Conservation (phyloP, 2,329 filamentous ascomycete genomes). For the Dendryphion nanum region DNA sequence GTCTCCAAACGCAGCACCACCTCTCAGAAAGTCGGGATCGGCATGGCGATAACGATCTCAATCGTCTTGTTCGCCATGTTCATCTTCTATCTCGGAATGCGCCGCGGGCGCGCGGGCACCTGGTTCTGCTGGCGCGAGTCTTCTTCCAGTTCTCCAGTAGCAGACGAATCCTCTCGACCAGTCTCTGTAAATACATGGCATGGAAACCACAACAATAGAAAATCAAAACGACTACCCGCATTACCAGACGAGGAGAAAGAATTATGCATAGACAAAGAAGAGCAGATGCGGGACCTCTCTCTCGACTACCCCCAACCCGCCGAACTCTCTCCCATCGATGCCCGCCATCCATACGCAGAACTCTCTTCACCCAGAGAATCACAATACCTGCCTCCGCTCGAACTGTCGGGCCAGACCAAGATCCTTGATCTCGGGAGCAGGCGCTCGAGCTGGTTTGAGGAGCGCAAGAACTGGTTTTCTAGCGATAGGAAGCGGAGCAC, state of each 20-base stretch:
- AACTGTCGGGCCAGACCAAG: not conserved
- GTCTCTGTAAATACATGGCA: too few species aligned
- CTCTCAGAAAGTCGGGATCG: conserved; percentile 7
- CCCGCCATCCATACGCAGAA: not conserved
- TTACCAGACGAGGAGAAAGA: too few species aligned
- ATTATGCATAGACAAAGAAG: too few species aligned
- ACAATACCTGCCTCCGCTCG: not conserved
- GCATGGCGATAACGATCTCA: conserved; percentile 10
- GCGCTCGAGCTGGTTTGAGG: not conserved
- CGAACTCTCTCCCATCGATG: not conserved
- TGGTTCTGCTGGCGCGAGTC: conserved; percentile 6
- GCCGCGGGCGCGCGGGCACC: conserved; percentile 6
- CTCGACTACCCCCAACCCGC: not conserved
- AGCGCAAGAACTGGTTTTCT: too few species aligned
- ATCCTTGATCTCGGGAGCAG: not conserved
- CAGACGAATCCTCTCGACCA: not conserved
- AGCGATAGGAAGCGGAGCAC: too few species aligned
- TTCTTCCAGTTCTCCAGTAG: not conserved
- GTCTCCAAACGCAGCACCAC: conserved; percentile 1
- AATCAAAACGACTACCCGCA: not conserved
- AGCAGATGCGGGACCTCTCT: too few species aligned
- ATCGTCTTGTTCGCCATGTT: conserved; percentile 7
- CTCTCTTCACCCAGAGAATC: not conserved
- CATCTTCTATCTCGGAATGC: conserved; percentile 13
- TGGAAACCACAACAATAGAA: not conserved